Conservation (phyloP, 148 eudicot genomes). For the Suaeda aralocaspica region DNA sequence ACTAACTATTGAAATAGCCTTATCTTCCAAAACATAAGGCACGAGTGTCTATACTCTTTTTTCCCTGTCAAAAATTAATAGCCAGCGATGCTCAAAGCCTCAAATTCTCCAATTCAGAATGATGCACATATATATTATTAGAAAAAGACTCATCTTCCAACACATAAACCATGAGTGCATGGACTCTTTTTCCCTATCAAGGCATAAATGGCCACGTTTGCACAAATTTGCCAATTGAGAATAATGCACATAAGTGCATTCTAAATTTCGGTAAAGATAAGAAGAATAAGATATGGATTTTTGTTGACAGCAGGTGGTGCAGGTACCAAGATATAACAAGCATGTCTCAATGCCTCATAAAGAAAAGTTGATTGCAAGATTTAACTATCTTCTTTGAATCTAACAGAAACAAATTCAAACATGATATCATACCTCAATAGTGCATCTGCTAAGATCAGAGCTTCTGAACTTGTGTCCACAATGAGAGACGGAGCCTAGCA, state of each 20-base stretch:
- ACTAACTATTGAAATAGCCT: neutral
- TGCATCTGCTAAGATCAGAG: constrained; percentile 69
- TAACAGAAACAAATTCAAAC: constrained; percentile 3
- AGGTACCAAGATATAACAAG: neutral
- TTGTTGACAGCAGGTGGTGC: neutral
- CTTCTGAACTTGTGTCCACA: constrained; percentile 77
- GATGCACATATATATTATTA: neutral
- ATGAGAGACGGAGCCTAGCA: constrained; percentile 78
- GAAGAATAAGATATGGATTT: neutral
- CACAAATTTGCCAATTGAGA: neutral
- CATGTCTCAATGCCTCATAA: neutral
- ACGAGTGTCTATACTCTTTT: neutral
- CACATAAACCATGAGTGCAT: neutral
- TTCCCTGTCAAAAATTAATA: neutral
- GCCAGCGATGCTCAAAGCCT: neutral
- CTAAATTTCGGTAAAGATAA: neutral
- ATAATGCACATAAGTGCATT: neutral
- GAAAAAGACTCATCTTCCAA: neutral
- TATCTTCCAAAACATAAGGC: neutral
- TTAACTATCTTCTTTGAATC: neutral
- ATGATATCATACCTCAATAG: constrained; percentile 58
- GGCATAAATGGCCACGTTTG: neutral
- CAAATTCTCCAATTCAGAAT: neutral
- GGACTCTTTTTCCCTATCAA: neutral
- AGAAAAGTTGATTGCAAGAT: neutral